A percentile compares a stretch with the other conserved stretches of the same genome.
These are phyloP conservation scores for Candida sp. DNA, from an alignment of 1,139 yeast genomes.

Conservation along the genomic window DNA sequence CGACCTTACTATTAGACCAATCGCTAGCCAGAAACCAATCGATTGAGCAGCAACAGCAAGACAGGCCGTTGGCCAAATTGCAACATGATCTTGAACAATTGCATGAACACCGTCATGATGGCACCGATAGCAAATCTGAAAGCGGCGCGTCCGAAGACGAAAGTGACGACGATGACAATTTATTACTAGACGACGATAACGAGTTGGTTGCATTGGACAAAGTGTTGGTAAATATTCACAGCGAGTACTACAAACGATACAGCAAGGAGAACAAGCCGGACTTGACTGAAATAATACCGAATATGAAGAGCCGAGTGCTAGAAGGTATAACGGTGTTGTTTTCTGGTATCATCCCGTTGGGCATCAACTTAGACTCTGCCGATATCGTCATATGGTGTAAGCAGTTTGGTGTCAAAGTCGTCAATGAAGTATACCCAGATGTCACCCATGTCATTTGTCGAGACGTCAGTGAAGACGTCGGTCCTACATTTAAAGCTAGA, in stretches of 20 bases:
- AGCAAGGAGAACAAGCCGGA: slow-evolving; percentile 50
- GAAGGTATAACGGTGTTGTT: slow-evolving; percentile 74
- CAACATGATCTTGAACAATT: slow-evolving; percentile 75
- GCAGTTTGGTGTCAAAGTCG: slow-evolving; percentile 90
- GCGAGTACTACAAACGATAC: slow-evolving; percentile 61
- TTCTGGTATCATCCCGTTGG: slow-evolving; percentile 87
- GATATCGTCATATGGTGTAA: slow-evolving; percentile 93
- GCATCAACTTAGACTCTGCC: slow-evolving; percentile 68
- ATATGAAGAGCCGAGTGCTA: slow-evolving; percentile 69
- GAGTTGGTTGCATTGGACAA: slow-evolving; percentile 70
- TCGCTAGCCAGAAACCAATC: slow-evolving; percentile 61
- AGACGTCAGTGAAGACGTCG: slow-evolving; percentile 61
- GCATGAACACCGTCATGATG: slow-evolving; percentile 33
- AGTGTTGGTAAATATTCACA: slow-evolving; percentile 68
- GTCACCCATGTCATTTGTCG: slow-evolving; percentile 92
- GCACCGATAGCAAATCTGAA: slow-evolving; percentile 12
- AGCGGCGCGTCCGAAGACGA: slow-evolving; percentile 18
- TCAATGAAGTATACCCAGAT: slow-evolving; percentile 68
- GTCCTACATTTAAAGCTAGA: slow-evolving; percentile 74
- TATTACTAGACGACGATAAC: slow-evolving; percentile 79
- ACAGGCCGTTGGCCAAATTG: slow-evolving; percentile 81
- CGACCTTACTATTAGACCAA: slow-evolving; percentile 50
- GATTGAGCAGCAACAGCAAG: slow-evolving; percentile 69
- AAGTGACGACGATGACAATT: slow-evolving; percentile 42
- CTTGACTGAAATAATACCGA: slow-evolving; percentile 71